A percentile compares a stretch with the other conserved stretches of the same genome.
Conservation (phyloP, 2,329 filamentous ascomycete genomes). For the Hypoxylon sp. region DNA sequence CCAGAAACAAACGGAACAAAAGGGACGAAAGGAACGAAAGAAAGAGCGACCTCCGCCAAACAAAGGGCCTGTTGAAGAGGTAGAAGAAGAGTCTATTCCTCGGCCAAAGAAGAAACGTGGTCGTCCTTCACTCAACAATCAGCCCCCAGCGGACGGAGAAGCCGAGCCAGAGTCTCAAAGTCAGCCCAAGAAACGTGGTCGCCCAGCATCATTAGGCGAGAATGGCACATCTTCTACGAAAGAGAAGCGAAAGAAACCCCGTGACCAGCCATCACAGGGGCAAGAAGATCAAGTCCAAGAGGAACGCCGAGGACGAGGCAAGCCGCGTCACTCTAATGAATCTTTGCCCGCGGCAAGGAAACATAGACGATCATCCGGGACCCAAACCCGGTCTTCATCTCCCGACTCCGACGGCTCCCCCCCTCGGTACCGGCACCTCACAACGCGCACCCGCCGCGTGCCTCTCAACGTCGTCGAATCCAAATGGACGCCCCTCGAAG, state of each 20-base stretch:
- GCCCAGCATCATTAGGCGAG: slow-evolving; percentile 40
- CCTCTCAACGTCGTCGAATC: slow-evolving; percentile 76
- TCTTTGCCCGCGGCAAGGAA: slow-evolving; percentile 22
- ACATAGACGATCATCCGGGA: slow-evolving; percentile 31
- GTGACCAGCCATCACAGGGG: slow-evolving; percentile 30
- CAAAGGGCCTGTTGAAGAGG: slow-evolving; percentile 17
- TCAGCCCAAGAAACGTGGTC: slow-evolving; percentile 44
- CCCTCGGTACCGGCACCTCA: slow-evolving; percentile 65
- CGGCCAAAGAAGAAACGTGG: slow-evolving; percentile 47
- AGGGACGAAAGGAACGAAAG: slow-evolving; percentile 30
- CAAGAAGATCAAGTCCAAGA: slow-evolving; percentile 33
- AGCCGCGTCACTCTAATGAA: slow-evolving; percentile 23
- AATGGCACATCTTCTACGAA: slow-evolving; percentile 38
- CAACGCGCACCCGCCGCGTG: slow-evolving; percentile 66
- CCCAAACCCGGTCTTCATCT: slow-evolving; percentile 46
- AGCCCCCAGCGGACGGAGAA: slow-evolving; percentile 33
- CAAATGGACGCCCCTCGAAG: slow-evolving; percentile 75
- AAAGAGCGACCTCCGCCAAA: slow-evolving; percentile 26
- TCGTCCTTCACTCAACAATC: slow-evolving; percentile 50
- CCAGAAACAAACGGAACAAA: slow-evolving; percentile 28
- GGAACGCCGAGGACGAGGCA: slow-evolving; percentile 15
- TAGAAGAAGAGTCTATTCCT: slow-evolving; percentile 33
- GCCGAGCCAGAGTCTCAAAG: slow-evolving; percentile 23
- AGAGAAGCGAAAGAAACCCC: slow-evolving; percentile 33
- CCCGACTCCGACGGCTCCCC: slow-evolving; percentile 49